Evolutionary conservation across 179 eudicot species (phyloP), one percentile per base, ranked within the genome.

Genomic region (Nepenthes alata): DNA sequence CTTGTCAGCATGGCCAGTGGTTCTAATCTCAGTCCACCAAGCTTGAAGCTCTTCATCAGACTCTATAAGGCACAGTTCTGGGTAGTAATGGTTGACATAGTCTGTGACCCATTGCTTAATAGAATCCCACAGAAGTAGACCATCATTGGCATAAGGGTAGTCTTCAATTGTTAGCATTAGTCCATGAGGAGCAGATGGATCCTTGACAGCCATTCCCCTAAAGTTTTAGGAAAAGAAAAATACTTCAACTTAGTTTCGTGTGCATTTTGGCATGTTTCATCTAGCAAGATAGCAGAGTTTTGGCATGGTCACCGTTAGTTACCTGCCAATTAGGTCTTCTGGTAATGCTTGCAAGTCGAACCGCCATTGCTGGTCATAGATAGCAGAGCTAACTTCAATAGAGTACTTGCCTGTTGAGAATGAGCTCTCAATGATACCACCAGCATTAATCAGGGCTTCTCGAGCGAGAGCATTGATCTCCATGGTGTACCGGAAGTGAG

Each of bases 401-500:
- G 75, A 68, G 49, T 83, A 80, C 60, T 71, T 73, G 8, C 63
- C 66, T 0, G 84, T 80, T 15, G 77, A 53, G 63, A 83, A 83
- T 0, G 77, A 16, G 0, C 57, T 5, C 64, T 83, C 87, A 2
- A 83, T 83, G 14, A 77, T 69, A 16, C 87, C 84, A 38, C 47
- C 62, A 0, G 75, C 78, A 58, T 77, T 80, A 6, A 83, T 73
- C 36, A 83, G 80, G 47, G 75, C 63, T 64, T 66, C 64, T 10
- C 87, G 77, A 47, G 82, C 87, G 55, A 80, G 64, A 37, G 78
- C 82, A 52, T 83, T 83, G 52, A 83, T 83, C 78, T 80, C 81
- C 87, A 83, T 80, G 7, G 87, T 83, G 74, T 83, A 83, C 11
- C 87, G 78, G 16, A 80, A 65, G 66, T 83, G 79, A 66, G 87